Evolutionary conservation across 2,329 filamentous ascomycete genomes (phyloP).

Genomic region (Madurella mycetomatis): DNA sequence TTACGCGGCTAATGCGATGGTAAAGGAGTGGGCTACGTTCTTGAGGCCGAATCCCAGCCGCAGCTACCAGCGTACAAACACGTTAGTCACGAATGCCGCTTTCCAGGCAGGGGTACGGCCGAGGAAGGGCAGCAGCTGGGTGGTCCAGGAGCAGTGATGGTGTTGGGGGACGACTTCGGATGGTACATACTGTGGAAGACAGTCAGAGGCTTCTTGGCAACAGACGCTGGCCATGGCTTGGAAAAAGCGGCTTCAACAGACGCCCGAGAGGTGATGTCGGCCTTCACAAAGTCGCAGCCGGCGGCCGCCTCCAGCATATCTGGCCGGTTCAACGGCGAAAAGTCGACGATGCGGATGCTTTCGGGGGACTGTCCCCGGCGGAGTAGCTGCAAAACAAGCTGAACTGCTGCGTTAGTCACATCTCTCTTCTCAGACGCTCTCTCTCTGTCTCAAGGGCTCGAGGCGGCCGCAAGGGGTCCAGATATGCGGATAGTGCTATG

Average conservation of each 20-base stretch:
- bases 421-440: background rate
- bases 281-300: slow-evolving; percentile 40
- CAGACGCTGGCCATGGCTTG: slow-evolving; percentile 41
- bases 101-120: no score
- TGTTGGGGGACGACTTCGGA: background rate
- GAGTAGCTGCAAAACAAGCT: slow-evolving; percentile 47
- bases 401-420: background rate
- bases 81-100: no score
- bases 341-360: slow-evolving; percentile 52
- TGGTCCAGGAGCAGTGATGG: background rate
- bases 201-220: slow-evolving; percentile 44
- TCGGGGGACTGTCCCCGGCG: slow-evolving; percentile 46
- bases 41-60: slow-evolving; percentile 48
- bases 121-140: no score
- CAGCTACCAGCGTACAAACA: slow-evolving; percentile 26
- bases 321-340: slow-evolving; percentile 39
- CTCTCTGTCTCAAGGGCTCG: no score
- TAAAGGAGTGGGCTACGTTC: slow-evolving; percentile 46
- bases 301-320: slow-evolving; percentile 38
- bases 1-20: slow-evolving; percentile 43
- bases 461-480: no score
- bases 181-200: slow-evolving; percentile 45
- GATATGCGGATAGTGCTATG: background rate
- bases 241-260: slow-evolving; percentile 44
- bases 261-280: slow-evolving; percentile 46